Percentiles rank a stretch among this genome's conserved stretches.
phyloP scores from a whole-genome alignment of 352 stramenopile genomes.

The Phytopythium oedochilum region DNA sequence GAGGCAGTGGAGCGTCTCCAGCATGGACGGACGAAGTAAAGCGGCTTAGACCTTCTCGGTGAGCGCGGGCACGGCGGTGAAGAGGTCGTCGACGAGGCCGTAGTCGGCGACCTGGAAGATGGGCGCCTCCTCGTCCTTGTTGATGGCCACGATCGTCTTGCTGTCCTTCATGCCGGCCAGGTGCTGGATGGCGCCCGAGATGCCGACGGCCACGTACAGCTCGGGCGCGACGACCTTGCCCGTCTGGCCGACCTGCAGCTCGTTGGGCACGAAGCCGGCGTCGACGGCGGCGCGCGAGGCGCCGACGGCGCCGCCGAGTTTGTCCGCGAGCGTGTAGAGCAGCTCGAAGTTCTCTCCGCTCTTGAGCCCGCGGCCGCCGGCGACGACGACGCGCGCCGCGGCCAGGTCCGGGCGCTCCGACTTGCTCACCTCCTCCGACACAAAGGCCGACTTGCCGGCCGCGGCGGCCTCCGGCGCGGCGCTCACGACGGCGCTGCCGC shows the following conservation, averaged over 20 bases:
- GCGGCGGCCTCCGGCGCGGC: slow-evolving; percentile 46
- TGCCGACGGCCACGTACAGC: slow-evolving; percentile 96
- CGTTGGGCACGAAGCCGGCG: slow-evolving; percentile 97
- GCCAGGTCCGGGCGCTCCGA: slow-evolving; percentile 95
- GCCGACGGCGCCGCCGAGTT: slow-evolving; percentile 96
- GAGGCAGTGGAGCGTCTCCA: no score
- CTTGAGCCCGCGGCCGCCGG: slow-evolving; percentile 96
- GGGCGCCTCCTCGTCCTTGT: slow-evolving; percentile 99
- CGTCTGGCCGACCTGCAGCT: slow-evolving; percentile 99
- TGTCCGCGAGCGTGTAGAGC: slow-evolving; percentile 97
- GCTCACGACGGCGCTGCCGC: slow-evolving; percentile 69
- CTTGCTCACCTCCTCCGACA: slow-evolving; percentile 93
- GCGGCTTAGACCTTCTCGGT: slow-evolving; percentile 93
- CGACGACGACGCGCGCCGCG: slow-evolving; percentile 93
- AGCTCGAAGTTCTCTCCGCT: slow-evolving; percentile 97
- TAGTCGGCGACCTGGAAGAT: slow-evolving; percentile 99
- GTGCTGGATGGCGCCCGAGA: slow-evolving; percentile 99
- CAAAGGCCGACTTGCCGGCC: slow-evolving; percentile 83
- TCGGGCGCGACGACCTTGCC: slow-evolving; percentile 98
- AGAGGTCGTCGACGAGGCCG: slow-evolving; percentile 97
- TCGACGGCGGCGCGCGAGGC: slow-evolving; percentile 97
- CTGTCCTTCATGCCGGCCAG: slow-evolving; percentile 99
- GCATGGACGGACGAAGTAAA: background rate
- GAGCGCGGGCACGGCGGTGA: slow-evolving; percentile 96
- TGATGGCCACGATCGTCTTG: slow-evolving; percentile 99